These are phyloP conservation scores for Aspergillus egyptiacus DNA, from an alignment of 495 filamentous ascomycete genomes.

Conservation along the genomic window DNA sequence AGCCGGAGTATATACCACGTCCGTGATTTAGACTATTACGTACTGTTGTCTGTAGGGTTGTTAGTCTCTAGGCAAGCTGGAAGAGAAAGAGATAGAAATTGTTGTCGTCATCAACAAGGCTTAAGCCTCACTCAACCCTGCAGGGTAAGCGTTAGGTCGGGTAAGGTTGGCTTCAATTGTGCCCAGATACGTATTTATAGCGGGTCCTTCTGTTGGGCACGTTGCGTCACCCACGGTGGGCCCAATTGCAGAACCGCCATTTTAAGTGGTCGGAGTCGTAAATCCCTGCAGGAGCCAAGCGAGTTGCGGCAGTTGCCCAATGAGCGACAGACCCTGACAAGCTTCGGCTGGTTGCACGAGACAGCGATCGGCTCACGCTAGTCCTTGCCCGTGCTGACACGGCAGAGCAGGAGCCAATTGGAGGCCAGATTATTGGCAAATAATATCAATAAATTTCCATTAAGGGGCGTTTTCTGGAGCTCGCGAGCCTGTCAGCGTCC, in stretches of 20 bases:
- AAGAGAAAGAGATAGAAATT: too few species aligned
- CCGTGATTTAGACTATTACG: neutral
- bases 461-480: slow-evolving; percentile 6
- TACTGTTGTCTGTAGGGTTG: too few species aligned
- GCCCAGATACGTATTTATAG: slow-evolving; percentile 3
- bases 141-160: slow-evolving; percentile 7
- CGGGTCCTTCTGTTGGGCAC: neutral
- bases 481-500: slow-evolving; percentile 13
- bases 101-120: neutral
- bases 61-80: too few species aligned
- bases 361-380: slow-evolving; percentile 18
- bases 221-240: slow-evolving; percentile 2
- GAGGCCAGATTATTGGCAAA: too few species aligned
- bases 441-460: slow-evolving; percentile 11
- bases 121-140: neutral
- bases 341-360: slow-evolving; percentile 22
- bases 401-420: slow-evolving; percentile 10
- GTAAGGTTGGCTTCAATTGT: too few species aligned
- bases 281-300: neutral
- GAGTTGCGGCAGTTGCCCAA: neutral
- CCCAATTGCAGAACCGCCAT: neutral
- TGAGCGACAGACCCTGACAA: slow-evolving; percentile 17
- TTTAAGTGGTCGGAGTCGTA: neutral
- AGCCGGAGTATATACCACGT: neutral
- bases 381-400: slow-evolving; percentile 19